These are phyloP conservation scores for Candida buenavistaensis DNA, from an alignment of 1,139 yeast genomes.

Conservation along the genomic window DNA sequence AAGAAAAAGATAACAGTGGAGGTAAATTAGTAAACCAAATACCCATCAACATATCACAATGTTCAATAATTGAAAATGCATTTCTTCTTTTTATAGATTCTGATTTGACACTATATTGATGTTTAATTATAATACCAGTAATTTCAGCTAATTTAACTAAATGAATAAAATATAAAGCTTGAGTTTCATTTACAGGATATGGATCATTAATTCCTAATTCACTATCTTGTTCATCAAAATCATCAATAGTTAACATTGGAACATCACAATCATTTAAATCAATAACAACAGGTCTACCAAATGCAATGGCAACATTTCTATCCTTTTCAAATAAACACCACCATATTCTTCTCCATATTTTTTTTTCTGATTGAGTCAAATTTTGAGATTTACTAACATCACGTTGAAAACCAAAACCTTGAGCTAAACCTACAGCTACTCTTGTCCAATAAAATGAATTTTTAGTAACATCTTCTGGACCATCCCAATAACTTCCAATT, in stretches of 20 bases:
- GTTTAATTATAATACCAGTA: slow-evolving; percentile 68
- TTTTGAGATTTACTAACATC: slow-evolving; percentile 38
- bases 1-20: slow-evolving; percentile 59
- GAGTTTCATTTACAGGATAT: slow-evolving; percentile 48
- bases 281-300: slow-evolving; percentile 72
- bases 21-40: slow-evolving; percentile 77
- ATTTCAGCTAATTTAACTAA: slow-evolving; percentile 71
- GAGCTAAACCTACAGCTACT: slow-evolving; percentile 72
- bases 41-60: slow-evolving; percentile 80
- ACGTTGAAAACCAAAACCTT: slow-evolving; percentile 77
- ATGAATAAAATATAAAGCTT: slow-evolving; percentile 61
- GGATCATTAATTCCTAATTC: slow-evolving; percentile 30
- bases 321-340: slow-evolving; percentile 80
- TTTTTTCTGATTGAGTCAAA: slow-evolving; percentile 43
- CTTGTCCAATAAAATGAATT: slow-evolving; percentile 80
- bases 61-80: slow-evolving; percentile 58
- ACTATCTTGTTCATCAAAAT: slow-evolving; percentile 60
- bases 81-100: slow-evolving; percentile 51
- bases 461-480: slow-evolving; percentile 74
- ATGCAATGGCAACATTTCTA: slow-evolving; percentile 69
- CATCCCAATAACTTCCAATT: slow-evolving; percentile 75
- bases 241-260: slow-evolving; percentile 66
- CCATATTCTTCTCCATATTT: slow-evolving; percentile 72
- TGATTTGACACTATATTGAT: slow-evolving; percentile 72
- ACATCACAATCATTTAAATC: slow-evolving; percentile 78